Evolutionary conservation across 2,329 filamentous ascomycete species (phyloP).

Genomic region (Xylariales sp.): DNA sequence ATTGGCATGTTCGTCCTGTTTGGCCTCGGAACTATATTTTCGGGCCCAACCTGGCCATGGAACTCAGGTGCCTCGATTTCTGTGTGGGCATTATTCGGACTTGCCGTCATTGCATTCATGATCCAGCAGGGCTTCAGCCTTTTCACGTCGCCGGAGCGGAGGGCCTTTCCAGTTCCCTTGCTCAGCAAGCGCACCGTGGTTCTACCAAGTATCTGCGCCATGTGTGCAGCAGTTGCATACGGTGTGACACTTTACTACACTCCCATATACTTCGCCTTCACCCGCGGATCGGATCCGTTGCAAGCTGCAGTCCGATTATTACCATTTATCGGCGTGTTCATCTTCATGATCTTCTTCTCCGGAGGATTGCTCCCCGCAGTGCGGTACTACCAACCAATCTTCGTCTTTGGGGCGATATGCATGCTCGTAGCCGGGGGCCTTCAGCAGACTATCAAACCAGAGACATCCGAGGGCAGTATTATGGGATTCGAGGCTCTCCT

Average conservation of each 20-base stretch:
- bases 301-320: slow-evolving; percentile 37
- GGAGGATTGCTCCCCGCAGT: slow-evolving; percentile 33
- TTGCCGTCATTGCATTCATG: slow-evolving; percentile 38
- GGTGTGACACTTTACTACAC: slow-evolving; percentile 46
- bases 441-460: slow-evolving; percentile 20
- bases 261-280: slow-evolving; percentile 51
- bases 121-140: slow-evolving; percentile 42
- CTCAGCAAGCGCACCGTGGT: slow-evolving; percentile 32
- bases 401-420: slow-evolving; percentile 22
- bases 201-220: slow-evolving; percentile 37
- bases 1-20: slow-evolving; percentile 31
- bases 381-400: slow-evolving; percentile 33
- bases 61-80: slow-evolving; percentile 37
- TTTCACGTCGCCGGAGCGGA: slow-evolving; percentile 35
- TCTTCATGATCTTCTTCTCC: slow-evolving; percentile 52
- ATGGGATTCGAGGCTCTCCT: slow-evolving; percentile 28
- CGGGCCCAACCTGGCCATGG: slow-evolving; percentile 47
- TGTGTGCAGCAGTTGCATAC: slow-evolving; percentile 29
- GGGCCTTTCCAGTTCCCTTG: slow-evolving; percentile 43
- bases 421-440: slow-evolving; percentile 22
- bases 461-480: slow-evolving; percentile 21
- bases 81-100: slow-evolving; percentile 41
- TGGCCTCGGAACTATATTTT: slow-evolving; percentile 45
- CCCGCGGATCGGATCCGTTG: slow-evolving; percentile 34
- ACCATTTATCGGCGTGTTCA: slow-evolving; percentile 42